phyloP scores from a whole-genome alignment of 441 rosid species.

The Melastoma candidum region DNA sequence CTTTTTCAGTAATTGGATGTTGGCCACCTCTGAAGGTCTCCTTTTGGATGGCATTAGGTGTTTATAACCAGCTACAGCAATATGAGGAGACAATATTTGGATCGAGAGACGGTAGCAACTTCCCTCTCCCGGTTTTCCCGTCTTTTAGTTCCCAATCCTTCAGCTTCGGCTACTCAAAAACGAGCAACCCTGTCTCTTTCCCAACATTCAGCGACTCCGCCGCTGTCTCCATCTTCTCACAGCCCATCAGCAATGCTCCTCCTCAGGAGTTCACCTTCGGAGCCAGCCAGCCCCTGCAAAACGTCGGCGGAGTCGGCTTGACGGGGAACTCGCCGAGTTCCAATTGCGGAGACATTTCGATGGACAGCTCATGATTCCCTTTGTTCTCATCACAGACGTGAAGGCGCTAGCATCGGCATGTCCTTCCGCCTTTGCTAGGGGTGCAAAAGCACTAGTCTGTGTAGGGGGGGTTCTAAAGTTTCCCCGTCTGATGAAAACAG shows the following conservation, averaged over 20 bases:
- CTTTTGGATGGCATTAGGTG: slow-evolving; percentile 23
- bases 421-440: no score
- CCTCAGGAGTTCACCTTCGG: slow-evolving; percentile 63
- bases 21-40: slow-evolving; percentile 1
- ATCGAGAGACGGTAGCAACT: slow-evolving; percentile 21
- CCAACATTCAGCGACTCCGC: slow-evolving; percentile 39
- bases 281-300: slow-evolving; percentile 30
- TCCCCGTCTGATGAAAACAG: no score
- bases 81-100: slow-evolving; percentile 41
- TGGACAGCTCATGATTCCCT: slow-evolving; percentile 50
- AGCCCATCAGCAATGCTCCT: slow-evolving; percentile 29
- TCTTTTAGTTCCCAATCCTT: slow-evolving; percentile 25
- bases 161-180: slow-evolving; percentile 45
- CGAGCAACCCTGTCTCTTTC: slow-evolving; percentile 30
- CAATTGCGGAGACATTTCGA: slow-evolving; percentile 43
- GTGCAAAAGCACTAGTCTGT: no score
- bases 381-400: neutral
- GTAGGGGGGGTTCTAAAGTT: no score
- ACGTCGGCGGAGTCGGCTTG: slow-evolving; percentile 13
- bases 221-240: slow-evolving; percentile 49
- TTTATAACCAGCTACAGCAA: slow-evolving; percentile 41
- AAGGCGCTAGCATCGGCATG: no score
- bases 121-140: slow-evolving; percentile 20
- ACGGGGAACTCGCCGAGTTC: slow-evolving; percentile 22
- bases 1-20: neutral